Conservation (phyloP, 495 filamentous ascomycete genomes). For the Aspergillus olivimuriae region DNA sequence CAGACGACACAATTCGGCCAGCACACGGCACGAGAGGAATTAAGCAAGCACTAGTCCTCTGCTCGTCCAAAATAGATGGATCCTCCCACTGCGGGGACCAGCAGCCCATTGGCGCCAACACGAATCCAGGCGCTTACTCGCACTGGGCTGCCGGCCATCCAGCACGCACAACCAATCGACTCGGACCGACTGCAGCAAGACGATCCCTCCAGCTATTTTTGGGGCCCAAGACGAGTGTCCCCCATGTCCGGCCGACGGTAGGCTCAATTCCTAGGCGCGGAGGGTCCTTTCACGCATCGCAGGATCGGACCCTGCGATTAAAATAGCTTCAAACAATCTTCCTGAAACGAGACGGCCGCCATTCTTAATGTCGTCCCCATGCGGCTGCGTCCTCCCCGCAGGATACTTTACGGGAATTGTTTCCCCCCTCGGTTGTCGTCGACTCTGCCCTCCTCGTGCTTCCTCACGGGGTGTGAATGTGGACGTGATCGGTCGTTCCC, state of each 20-base stretch:
- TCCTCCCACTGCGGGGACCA: neutral
- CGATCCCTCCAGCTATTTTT: slow-evolving; percentile 7
- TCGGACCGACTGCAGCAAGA: slow-evolving; percentile 1
- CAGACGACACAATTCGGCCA: too few relatives aligned
- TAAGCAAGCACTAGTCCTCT: neutral
- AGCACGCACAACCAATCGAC: slow-evolving; percentile 9
- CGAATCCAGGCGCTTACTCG: slow-evolving; percentile 2
- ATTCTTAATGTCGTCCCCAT: neutral
- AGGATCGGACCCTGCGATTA: slow-evolving; percentile 6
- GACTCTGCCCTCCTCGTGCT: too few relatives aligned
- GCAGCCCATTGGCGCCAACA: slow-evolving; percentile 5
- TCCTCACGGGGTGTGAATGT: too few relatives aligned
- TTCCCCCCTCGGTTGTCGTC: neutral
- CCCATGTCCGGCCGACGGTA: too few relatives aligned
- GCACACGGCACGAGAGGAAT: too few relatives aligned
- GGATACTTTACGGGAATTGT: neutral
- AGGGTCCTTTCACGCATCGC: slow-evolving; percentile 5
- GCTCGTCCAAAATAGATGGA: neutral
- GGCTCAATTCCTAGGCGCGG: too few relatives aligned
- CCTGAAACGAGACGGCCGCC: neutral
- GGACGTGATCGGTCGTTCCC: too few relatives aligned
- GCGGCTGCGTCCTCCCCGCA: neutral
- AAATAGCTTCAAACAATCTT: slow-evolving; percentile 7
- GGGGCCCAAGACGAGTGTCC: neutral
- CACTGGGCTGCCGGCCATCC: slow-evolving; percentile 1